A percentile compares a stretch with the other conserved stretches of the same genome.
Evolutionary conservation across 1,139 yeast species (phyloP).

Genomic region (Tardiomyces blankii): DNA sequence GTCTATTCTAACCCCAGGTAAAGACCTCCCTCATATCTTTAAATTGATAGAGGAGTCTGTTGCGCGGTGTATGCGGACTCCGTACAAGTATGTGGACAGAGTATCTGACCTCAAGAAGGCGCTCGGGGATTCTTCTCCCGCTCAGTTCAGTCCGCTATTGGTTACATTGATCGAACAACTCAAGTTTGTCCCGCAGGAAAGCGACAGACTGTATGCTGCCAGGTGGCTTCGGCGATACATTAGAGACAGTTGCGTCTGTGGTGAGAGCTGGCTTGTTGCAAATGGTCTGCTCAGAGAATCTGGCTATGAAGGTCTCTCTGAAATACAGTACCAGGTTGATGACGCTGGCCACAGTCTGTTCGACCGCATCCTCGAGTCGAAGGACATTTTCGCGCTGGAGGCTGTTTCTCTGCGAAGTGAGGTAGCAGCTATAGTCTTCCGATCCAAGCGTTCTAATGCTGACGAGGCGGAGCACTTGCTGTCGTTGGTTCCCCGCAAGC

Average conservation of each 20-base stretch:
- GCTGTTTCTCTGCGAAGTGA: constrained; percentile 9
- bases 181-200: constrained; percentile 36
- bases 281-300: constrained; percentile 4
- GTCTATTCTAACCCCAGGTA: neutral
- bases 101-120: constrained; percentile 19
- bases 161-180: constrained; percentile 67
- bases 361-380: neutral
- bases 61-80: constrained; percentile 56
- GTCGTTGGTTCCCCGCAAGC: constrained; percentile 10
- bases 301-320: neutral
- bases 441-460: constrained; percentile 6
- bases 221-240: constrained; percentile 40
- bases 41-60: constrained; percentile 61
- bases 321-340: neutral
- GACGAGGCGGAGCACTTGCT: constrained; percentile 9
- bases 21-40: constrained; percentile 31
- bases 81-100: constrained; percentile 73
- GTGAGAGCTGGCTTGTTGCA: constrained; percentile 15
- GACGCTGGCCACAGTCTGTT: neutral
- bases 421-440: constrained; percentile 13
- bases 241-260: constrained; percentile 23
- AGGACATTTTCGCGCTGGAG: neutral
- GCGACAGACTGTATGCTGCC: constrained; percentile 19
- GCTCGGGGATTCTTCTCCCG: constrained; percentile 15
- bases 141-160: constrained; percentile 50